Base-by-base conservation (phyloP, 495 filamentous ascomycete species). In the Xylaria nigripes region DNA sequence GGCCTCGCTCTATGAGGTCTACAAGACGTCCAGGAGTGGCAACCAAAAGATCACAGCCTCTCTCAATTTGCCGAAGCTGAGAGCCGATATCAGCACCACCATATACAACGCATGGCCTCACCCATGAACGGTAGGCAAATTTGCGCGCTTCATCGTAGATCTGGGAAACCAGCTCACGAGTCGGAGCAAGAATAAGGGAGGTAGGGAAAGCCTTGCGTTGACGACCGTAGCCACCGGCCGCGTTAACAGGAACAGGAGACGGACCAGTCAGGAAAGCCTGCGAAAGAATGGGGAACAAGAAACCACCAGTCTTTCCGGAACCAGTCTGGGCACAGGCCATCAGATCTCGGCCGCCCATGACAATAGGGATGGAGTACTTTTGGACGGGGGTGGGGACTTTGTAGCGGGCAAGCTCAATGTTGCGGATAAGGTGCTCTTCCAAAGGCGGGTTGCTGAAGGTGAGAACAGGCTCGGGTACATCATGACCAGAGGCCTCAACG, bases 271-370 rank as follows among this genome's bases (percentile, higher is more conserved):
- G 79, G 79, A 87, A 97, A 30, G 92, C 90, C 68, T 97, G 93
- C 15, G 93, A 96, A 40, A 98, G 79, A 60, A 98, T 98, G 40
- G 93, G 93, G 79, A 98, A 96, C 32, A 98, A 75, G 81, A 98
- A 98, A 76, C 94, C 93, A 74, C 94, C 93, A 62, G 93, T 98
- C 82, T 98, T 98, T 76, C 93, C 93, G 61, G 92, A 98, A 69
- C 93, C 93, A 60, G 93, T 98, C 75, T 98, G 93, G 57, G 93
- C 93, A 76, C 93, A 97, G 69, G 93, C 94, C 93, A 98, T 96
- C 61, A 98, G 75, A 72, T 98, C 93, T 71, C 93, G 88, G 52
- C 93, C 93, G 61, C 81, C 81, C 86, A 95, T 95, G 57, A 97
- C 92, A 66, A 96, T 95, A 49, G 92, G 92, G 54, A 97, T 93